phyloP scores from a whole-genome alignment of 306 rosid species.

The Dryas alaskensis region DNA sequence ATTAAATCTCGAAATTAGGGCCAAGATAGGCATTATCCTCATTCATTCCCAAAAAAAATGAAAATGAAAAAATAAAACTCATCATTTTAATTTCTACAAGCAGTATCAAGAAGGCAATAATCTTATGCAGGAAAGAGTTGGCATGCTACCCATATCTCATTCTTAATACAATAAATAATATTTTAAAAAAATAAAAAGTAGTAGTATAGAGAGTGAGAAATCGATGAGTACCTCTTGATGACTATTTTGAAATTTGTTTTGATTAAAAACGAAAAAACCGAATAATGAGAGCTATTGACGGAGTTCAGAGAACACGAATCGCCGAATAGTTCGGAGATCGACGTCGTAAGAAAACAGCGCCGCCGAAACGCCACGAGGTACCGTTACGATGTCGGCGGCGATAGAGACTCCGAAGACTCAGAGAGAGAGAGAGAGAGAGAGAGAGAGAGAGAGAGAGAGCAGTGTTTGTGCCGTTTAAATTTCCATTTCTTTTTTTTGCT shows the following conservation, averaged over 20 bases:
- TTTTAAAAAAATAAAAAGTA: not conserved
- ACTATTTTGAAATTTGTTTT: conserved; percentile 6
- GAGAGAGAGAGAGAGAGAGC: not conserved
- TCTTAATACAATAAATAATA: not conserved
- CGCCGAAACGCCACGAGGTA: conserved; percentile 39
- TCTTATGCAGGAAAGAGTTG: not conserved
- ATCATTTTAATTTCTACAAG: not conserved
- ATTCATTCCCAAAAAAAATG: not conserved
- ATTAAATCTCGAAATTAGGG: not conserved
- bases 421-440: conserved; percentile 14
- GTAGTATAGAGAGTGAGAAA: conserved; percentile 5
- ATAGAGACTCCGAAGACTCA: not conserved
- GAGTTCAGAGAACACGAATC: conserved; percentile 16
- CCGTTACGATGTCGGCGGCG: conserved; percentile 56
- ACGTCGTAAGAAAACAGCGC: conserved; percentile 27
- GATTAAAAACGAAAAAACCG: conserved; percentile 16
- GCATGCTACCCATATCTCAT: not conserved
- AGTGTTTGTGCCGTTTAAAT: conserved; percentile 50
- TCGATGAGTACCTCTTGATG: conserved; percentile 25
- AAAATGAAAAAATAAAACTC: not conserved
- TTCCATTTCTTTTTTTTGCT: conserved; percentile 11
- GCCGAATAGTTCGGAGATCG: conserved; percentile 30
- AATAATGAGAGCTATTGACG: conserved; percentile 17
- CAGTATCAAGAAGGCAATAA: not conserved
- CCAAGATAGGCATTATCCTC: not conserved